Conservation (phyloP, 345 rosid genomes). For the Lepidium sativum region DNA sequence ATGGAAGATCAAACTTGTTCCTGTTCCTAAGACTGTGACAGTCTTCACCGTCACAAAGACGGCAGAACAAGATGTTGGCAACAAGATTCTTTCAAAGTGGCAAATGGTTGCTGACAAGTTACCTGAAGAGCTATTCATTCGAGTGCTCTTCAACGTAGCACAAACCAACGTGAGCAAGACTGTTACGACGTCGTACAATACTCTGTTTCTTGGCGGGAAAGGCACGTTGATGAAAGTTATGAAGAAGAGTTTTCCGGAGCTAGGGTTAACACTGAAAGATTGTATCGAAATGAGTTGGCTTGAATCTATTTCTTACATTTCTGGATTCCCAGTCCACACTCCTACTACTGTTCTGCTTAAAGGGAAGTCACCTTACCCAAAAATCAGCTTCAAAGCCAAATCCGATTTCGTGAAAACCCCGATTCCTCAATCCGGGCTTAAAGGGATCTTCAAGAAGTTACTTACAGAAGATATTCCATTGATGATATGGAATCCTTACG, state of each 20-base stretch:
- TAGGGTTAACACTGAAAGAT: slow-evolving; percentile 36
- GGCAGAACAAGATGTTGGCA: slow-evolving; percentile 31
- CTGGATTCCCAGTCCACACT: slow-evolving; percentile 31
- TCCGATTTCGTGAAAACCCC: slow-evolving; percentile 38
- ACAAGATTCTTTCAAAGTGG: slow-evolving; percentile 41
- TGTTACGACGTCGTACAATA: slow-evolving; percentile 24
- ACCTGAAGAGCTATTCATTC: slow-evolving; percentile 41
- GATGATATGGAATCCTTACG: slow-evolving; percentile 53
- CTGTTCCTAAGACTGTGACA: slow-evolving; percentile 47
- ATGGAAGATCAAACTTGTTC: slow-evolving; percentile 58
- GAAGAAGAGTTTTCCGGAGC: slow-evolving; percentile 40
- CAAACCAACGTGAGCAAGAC: slow-evolving; percentile 16
- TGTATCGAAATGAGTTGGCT: slow-evolving; percentile 53
- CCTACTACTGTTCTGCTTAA: slow-evolving; percentile 33
- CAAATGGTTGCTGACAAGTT: slow-evolving; percentile 40
- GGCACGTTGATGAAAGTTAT: slow-evolving; percentile 29
- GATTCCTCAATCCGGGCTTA: slow-evolving; percentile 18
- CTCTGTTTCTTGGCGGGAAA: slow-evolving; percentile 34
- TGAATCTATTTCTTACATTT: slow-evolving; percentile 36
- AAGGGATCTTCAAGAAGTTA: slow-evolving; percentile 38
- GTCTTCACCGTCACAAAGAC: slow-evolving; percentile 46
- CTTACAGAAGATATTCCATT: slow-evolving; percentile 33
- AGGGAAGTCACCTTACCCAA: slow-evolving; percentile 32
- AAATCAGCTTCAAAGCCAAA: slow-evolving; percentile 47
- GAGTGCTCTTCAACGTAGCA: slow-evolving; percentile 30